These are phyloP conservation scores for Aristolochia contorta DNA, from an alignment of 164 flowering plant species.

Conservation along the genomic window DNA sequence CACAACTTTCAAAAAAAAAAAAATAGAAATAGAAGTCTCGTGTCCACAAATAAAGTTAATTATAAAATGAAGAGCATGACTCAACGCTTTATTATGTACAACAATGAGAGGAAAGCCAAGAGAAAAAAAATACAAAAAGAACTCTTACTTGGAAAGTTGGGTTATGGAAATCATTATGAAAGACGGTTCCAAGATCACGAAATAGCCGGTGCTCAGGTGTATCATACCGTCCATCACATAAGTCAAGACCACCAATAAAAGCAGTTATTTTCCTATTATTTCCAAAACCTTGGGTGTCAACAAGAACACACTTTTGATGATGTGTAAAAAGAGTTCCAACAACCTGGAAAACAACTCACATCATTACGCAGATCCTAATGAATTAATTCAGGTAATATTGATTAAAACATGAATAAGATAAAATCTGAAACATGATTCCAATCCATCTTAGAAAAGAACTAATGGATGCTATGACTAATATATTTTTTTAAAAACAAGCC, in stretches of 20 bases:
- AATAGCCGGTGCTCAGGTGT: constrained; percentile 79
- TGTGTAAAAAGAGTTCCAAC: constrained; percentile 80
- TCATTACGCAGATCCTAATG: neutral
- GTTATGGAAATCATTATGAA: constrained; percentile 57
- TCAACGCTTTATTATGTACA: too few relatives aligned
- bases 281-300: constrained; percentile 61
- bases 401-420: too few relatives aligned
- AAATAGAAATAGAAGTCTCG: too few relatives aligned
- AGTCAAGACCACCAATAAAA: constrained; percentile 72
- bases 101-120: neutral
- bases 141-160: constrained; percentile 62
- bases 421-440: too few relatives aligned
- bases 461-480: too few relatives aligned
- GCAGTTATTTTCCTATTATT: constrained; percentile 65
- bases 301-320: constrained; percentile 77
- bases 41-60: too few relatives aligned
- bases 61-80: too few relatives aligned
- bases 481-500: too few relatives aligned
- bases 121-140: neutral
- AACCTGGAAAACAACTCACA: constrained; percentile 33
- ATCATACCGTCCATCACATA: constrained; percentile 85
- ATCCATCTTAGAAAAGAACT: too few relatives aligned
- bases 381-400: too few relatives aligned
- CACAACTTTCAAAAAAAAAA: too few relatives aligned
- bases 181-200: constrained; percentile 49